Conservation (phyloP, 345 rosid species). For the Dipteronia sinensis region DNA sequence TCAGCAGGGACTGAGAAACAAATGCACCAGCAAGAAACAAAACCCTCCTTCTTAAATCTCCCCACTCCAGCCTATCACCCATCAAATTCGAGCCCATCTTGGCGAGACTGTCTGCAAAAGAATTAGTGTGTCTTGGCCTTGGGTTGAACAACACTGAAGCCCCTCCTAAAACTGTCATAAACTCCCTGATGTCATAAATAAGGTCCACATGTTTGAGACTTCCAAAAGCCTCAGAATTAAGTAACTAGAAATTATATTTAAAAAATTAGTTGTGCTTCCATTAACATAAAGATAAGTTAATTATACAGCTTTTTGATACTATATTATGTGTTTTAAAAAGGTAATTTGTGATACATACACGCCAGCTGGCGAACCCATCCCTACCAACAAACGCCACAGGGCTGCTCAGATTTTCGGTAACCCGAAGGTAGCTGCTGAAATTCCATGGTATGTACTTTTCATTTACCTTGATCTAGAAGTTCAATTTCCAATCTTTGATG, state of each 20-base stretch:
- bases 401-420: constrained; percentile 82
- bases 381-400: constrained; percentile 89
- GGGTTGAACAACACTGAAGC: no score
- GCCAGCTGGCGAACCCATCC: constrained; percentile 97
- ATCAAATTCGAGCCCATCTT: no score
- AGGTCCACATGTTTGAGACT: no score
- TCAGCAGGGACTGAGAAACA: no score
- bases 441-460: constrained; percentile 68
- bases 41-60: no score
- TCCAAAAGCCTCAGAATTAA: no score
- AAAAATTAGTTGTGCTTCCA: neutral
- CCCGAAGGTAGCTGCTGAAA: constrained; percentile 63
- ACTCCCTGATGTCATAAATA: no score
- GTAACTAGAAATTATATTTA: neutral
- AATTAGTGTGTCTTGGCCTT: no score
- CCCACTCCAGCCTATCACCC: no score
- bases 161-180: no score
- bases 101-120: no score
- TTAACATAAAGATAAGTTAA: neutral
- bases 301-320: constrained; percentile 9
- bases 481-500: constrained; percentile 7
- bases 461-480: neutral
- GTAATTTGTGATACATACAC: constrained; percentile 91
- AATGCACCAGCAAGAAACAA: no score
- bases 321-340: constrained; percentile 36